Base-by-base conservation (phyloP, 108 stramenopile species). In the Fragilaria crotonensis region DNA sequence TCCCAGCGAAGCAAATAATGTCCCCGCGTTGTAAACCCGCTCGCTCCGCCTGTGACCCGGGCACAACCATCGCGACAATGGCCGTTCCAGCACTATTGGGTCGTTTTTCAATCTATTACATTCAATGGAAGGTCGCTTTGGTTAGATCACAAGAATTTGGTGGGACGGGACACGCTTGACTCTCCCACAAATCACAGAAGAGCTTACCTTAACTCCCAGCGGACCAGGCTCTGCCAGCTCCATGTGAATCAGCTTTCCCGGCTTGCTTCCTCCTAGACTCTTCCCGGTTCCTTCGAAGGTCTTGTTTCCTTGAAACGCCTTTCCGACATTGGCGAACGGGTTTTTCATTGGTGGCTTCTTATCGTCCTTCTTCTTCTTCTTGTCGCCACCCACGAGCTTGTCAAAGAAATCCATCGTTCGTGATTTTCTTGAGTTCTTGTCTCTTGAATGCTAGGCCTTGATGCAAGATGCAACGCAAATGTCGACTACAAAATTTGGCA, bases 11-110 rank as follows among this genome's bases (percentile, higher is more conserved):
- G 30, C 89, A 90, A 3, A 90, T n/a, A 28, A 90, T 72, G 61
- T 90, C 89, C 1, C 89, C 89, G 36, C 85, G 66, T 60, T 76
- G 49, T 45, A 90, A 49, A 41, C 82, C 85, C 17, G 81, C 81
- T 1, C 27, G 30, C 9, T 81, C 80, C 0, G 85, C 85, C 60
- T 84, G 80, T 52, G 63, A 59, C 7, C 62, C 70, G 11, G 63
- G 52, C 0, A 84, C 73, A 0, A 86, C 73, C 52, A 48, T 45
- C 5, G 70, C 52, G 53, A 90, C 66, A 57, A 90, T 87, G 20
- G 89, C 79, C 5, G 74, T 72, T 17, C 62, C 68, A 28, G 59
- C 28, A 11, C 60, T 30, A 50, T 79, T 79, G 32, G 79, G 59
- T 44, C 73, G 60, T 57, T 77, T 67, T 61, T 84, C 87, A 0